Conservation (phyloP, 257 asterid species). For the Vinca minor region DNA sequence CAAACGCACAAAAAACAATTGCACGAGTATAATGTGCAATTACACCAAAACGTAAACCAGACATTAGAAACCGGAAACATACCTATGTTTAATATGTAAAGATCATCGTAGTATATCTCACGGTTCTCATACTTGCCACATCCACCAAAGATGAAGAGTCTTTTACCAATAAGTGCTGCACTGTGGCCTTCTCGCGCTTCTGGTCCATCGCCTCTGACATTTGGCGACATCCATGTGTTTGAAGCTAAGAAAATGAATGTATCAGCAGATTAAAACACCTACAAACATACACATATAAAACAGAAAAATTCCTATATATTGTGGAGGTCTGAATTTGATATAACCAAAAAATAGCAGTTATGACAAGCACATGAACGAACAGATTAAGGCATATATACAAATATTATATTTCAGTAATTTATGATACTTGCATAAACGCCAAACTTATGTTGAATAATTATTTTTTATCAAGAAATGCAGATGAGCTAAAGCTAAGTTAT, state of each 20-base stretch:
- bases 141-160: conserved; percentile 94
- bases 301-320: not conserved
- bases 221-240: conserved; percentile 73
- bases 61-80: conserved; percentile 2
- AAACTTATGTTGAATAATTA: not conserved
- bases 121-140: conserved; percentile 65
- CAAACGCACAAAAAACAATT: conserved; percentile 3
- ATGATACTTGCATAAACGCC: not conserved
- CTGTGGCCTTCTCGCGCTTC: conserved; percentile 97
- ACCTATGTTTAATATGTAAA: conserved; percentile 90
- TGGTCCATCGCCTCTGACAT: conserved; percentile 80
- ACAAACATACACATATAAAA: not conserved
- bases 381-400: not conserved
- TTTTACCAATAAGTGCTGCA: conserved; percentile 88
- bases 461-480: not conserved
- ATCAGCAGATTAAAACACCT: not conserved
- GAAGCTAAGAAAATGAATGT: conserved; percentile 40
- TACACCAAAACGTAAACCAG: not conserved
- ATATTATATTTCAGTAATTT: not conserved
- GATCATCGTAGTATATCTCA: conserved; percentile 81
- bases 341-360: not conserved
- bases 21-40: not conserved
- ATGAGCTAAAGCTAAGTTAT: too few relatives aligned
- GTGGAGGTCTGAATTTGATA: not conserved
- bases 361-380: not conserved